A percentile compares a stretch with the other conserved stretches of the same genome.
phyloP scores from a whole-genome alignment of 169 alveolate species.

The Amoebophrya sp. region DNA sequence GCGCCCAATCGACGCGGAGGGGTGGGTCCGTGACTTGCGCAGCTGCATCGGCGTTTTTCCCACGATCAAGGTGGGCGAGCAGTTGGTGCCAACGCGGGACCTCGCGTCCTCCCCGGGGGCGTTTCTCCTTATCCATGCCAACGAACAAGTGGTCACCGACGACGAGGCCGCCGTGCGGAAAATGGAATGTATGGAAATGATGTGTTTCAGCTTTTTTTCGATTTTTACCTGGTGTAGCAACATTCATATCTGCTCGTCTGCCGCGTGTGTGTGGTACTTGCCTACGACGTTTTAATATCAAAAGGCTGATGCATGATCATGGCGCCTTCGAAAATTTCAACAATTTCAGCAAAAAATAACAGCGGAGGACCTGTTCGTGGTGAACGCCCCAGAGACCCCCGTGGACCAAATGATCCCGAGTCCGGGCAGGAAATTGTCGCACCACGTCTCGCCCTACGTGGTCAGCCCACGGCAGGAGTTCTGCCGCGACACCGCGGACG shows the following conservation, averaged over 20 bases:
- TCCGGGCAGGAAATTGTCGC: background rate
- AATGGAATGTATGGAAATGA: background rate
- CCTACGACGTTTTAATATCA: too few relatives aligned
- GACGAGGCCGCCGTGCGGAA: background rate
- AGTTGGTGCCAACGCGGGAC: background rate
- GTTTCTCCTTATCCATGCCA: background rate
- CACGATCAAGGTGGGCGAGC: background rate
- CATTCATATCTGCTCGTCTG: too few relatives aligned
- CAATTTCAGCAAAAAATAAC: too few relatives aligned
- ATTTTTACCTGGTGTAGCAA: too few relatives aligned
- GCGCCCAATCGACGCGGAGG: background rate
- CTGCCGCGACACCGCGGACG: background rate
- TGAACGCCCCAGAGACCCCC: too few relatives aligned
- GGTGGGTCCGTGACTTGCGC: background rate
- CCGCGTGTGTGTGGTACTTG: too few relatives aligned
- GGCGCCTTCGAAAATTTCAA: too few relatives aligned
- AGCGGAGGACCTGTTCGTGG: constrained; percentile 3
- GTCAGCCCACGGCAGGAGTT: background rate
- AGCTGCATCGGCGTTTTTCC: background rate
- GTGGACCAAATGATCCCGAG: too few relatives aligned
- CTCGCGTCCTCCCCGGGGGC: background rate
- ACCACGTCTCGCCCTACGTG: background rate
- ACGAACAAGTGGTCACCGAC: background rate
- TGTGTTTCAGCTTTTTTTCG: too few relatives aligned
- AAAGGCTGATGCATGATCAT: too few relatives aligned